Evolutionary conservation across 1,139 yeast species (phyloP).

Genomic region (Candida sanyaensis): DNA sequence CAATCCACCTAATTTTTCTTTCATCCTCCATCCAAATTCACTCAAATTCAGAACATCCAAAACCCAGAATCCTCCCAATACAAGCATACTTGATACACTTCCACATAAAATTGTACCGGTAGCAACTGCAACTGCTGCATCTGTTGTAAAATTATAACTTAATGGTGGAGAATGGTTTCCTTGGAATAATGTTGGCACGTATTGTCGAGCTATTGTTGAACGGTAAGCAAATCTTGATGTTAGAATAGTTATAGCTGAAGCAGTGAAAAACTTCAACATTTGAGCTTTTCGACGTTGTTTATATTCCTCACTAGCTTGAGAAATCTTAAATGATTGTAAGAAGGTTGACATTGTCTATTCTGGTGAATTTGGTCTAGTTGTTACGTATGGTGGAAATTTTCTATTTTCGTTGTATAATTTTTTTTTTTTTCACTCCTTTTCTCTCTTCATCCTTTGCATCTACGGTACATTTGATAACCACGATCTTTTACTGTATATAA

Average conservation of each 20-base stretch:
- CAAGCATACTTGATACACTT: conserved; percentile 69
- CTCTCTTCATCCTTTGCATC: background rate
- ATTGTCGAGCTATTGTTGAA: conserved; percentile 72
- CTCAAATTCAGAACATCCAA: conserved; percentile 65
- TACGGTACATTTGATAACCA: too few relatives aligned
- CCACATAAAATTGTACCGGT: conserved; percentile 78
- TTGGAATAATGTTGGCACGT: conserved; percentile 76
- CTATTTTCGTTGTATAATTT: background rate
- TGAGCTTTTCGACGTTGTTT: conserved; percentile 67
- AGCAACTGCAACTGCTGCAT: conserved; percentile 85
- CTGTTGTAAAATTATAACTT: conserved; percentile 73
- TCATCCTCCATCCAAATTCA: conserved; percentile 76
- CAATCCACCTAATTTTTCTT: conserved; percentile 67
- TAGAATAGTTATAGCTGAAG: conserved; percentile 70
- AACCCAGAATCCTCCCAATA: conserved; percentile 80
- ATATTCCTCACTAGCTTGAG: conserved; percentile 41
- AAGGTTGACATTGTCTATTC: background rate
- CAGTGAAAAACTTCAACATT: conserved; percentile 69
- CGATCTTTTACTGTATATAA: too few relatives aligned
- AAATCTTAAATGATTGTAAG: conserved; percentile 30
- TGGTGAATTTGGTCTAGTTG: too few relatives aligned
- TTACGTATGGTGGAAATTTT: too few relatives aligned
- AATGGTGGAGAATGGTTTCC: conserved; percentile 85
- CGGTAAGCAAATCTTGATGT: conserved; percentile 75
- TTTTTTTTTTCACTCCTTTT: background rate